Evolutionary conservation across 164 flowering plant species (phyloP).

Genomic region (Stephania cephalantha): DNA sequence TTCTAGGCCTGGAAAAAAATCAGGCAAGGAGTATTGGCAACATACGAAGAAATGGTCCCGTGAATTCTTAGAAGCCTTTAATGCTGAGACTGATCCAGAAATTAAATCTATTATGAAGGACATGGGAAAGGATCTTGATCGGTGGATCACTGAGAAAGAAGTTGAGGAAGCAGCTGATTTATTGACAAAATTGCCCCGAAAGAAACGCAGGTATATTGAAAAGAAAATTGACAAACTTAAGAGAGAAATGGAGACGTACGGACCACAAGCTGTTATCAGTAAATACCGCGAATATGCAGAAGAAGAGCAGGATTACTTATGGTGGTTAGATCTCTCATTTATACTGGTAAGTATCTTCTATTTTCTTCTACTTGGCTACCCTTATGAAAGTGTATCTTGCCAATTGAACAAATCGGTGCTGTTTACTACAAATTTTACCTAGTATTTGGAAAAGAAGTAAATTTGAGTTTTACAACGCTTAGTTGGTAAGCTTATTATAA

Average conservation of each 20-base stretch:
- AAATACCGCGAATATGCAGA: constrained; percentile 85
- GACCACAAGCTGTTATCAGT: constrained; percentile 89
- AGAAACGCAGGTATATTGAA: constrained; percentile 45
- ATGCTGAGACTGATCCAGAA: constrained; percentile 83
- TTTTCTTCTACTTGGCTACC: constrained; percentile 2
- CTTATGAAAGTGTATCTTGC: neutral
- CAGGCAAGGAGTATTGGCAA: constrained; percentile 91
- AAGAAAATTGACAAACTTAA: constrained; percentile 67
- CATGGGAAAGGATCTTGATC: constrained; percentile 83
- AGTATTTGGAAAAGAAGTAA: neutral
- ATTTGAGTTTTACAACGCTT: neutral
- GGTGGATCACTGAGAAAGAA: constrained; percentile 92
- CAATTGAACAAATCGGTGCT: neutral
- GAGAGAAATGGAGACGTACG: constrained; percentile 80
- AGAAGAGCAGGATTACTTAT: constrained; percentile 73
- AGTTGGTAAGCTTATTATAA: neutral
- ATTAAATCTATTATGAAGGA: constrained; percentile 71
- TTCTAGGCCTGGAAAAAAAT: constrained; percentile 59
- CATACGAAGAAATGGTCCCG: constrained; percentile 94
- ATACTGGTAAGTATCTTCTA: constrained; percentile 45
- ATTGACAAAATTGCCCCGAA: constrained; percentile 53
- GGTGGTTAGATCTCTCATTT: constrained; percentile 95
- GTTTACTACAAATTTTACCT: neutral
- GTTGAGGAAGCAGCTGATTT: constrained; percentile 69
- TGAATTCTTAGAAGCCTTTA: constrained; percentile 69